These are phyloP conservation scores for Boletus sp. DNA, from an alignment of 768 basidiomycete genomes.

Conservation along the genomic window DNA sequence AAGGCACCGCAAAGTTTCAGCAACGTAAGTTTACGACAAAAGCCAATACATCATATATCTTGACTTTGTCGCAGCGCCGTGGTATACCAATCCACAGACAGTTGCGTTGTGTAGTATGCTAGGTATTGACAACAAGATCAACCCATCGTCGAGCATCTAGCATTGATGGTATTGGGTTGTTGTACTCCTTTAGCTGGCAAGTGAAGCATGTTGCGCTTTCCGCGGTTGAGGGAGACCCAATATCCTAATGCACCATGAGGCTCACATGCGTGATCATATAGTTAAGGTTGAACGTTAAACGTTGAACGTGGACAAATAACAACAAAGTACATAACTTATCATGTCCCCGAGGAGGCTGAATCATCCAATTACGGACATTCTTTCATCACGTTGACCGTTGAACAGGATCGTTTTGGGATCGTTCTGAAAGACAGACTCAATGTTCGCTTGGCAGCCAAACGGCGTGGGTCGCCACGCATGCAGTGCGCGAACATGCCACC, in stretches of 20 bases:
- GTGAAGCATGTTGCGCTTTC: background rate
- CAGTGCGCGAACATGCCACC: too few species aligned
- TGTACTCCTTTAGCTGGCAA: background rate
- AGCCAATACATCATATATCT: background rate
- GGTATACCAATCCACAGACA: conserved; percentile 89
- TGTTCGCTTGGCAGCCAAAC: background rate
- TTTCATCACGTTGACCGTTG: background rate
- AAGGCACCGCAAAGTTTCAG: conserved; percentile 39
- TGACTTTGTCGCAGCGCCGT: conserved; percentile 49
- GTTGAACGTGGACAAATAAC: too few species aligned
- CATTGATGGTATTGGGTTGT: background rate
- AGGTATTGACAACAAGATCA: conserved; percentile 72
- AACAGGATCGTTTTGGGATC: too few species aligned
- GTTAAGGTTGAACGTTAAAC: too few species aligned
- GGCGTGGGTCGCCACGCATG: too few species aligned
- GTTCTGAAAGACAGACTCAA: too few species aligned
- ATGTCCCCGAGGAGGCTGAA: too few species aligned
- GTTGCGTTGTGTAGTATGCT: conserved; percentile 81
- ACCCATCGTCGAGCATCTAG: conserved; percentile 23
- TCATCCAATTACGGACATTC: too few species aligned
- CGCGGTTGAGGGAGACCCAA: too few species aligned
- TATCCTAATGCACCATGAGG: background rate
- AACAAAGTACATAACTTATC: too few species aligned
- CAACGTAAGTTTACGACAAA: conserved; percentile 34
- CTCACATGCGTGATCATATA: background rate